These are phyloP conservation scores for Agaricus sinodeliciosus DNA, from an alignment of 768 basidiomycete genomes.

Conservation along the genomic window DNA sequence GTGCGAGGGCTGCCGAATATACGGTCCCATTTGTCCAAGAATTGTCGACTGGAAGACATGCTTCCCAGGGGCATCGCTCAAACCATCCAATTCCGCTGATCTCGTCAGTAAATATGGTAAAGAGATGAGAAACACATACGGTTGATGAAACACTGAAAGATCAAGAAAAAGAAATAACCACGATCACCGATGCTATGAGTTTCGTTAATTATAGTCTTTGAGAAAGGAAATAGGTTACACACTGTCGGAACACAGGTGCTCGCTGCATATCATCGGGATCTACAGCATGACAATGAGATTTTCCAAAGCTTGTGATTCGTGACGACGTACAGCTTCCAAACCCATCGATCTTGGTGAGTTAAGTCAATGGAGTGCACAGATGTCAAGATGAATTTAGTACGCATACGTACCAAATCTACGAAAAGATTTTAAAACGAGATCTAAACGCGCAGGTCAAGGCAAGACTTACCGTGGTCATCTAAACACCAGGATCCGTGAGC, in stretches of 20 bases:
- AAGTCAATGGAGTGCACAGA: not conserved
- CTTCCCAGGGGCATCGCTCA: slow-evolving; percentile 48
- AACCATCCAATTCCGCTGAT: slow-evolving; percentile 68
- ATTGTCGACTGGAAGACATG: slow-evolving; percentile 71
- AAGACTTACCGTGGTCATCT: slow-evolving; percentile 74
- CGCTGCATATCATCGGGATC: slow-evolving; percentile 78
- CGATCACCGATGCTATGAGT: slow-evolving; percentile 63
- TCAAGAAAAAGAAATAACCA: slow-evolving; percentile 87
- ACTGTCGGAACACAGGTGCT: slow-evolving; percentile 70
- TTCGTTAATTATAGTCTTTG: not conserved
- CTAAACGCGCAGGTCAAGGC: not conserved
- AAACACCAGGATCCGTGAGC: not conserved
- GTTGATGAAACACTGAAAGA: slow-evolving; percentile 92
- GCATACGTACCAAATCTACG: not conserved
- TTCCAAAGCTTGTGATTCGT: not conserved
- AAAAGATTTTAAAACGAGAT: not conserved
- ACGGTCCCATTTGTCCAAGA: slow-evolving; percentile 71
- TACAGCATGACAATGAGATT: slow-evolving; percentile 18
- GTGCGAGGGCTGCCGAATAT: slow-evolving; percentile 74
- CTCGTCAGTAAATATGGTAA: not conserved
- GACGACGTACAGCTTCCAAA: slow-evolving; percentile 69
- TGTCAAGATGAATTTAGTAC: slow-evolving; percentile 14
- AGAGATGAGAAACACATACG: slow-evolving; percentile 31
- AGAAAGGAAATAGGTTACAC: slow-evolving; percentile 15
- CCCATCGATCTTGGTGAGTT: slow-evolving; percentile 59